Evolutionary conservation across 164 flowering plant genomes (phyloP).

Genomic region (Chimonanthus salicifolius): DNA sequence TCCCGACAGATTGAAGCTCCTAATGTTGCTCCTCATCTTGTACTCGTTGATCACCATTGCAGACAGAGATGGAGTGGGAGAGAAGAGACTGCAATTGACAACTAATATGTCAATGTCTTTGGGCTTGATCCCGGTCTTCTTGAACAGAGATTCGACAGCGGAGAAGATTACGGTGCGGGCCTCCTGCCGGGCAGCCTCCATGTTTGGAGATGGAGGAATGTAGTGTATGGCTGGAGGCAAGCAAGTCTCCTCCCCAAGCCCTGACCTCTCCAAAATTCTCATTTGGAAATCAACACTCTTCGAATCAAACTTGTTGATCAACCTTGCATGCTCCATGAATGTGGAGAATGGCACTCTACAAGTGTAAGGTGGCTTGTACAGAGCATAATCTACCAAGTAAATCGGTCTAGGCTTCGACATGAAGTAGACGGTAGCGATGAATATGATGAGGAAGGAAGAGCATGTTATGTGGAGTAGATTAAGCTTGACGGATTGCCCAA

Average conservation of each 20-base stretch:
- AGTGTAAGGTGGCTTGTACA: constrained; percentile 30
- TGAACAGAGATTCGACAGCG: constrained; percentile 20
- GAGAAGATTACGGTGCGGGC: constrained; percentile 12
- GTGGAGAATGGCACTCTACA: constrained; percentile 34
- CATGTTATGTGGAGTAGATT: constrained; percentile 17
- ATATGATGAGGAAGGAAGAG: constrained; percentile 19
- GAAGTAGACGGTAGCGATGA: constrained; percentile 27
- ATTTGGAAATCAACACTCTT: constrained; percentile 10
- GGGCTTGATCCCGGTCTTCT: constrained; percentile 26
- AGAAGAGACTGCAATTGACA: constrained; percentile 35
- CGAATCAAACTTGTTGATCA: background rate
- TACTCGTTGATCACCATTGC: constrained; percentile 38
- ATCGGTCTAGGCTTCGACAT: constrained; percentile 33
- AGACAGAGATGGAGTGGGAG: constrained; percentile 35
- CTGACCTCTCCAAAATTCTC: constrained; percentile 15
- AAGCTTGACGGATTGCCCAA: constrained; percentile 12
- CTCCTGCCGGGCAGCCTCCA: constrained; percentile 8
- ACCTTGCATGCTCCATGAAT: constrained; percentile 20
- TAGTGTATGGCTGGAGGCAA: constrained; percentile 6
- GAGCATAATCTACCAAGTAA: constrained; percentile 33
- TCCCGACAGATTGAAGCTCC: constrained; percentile 32
- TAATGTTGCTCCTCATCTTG: constrained; percentile 31
- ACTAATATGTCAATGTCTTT: constrained; percentile 34
- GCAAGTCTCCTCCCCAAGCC: constrained; percentile 15
- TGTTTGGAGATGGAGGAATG: constrained; percentile 7